These are phyloP conservation scores for Hibiscus syriacus DNA, from an alignment of 345 rosid species.

Conservation along the genomic window DNA sequence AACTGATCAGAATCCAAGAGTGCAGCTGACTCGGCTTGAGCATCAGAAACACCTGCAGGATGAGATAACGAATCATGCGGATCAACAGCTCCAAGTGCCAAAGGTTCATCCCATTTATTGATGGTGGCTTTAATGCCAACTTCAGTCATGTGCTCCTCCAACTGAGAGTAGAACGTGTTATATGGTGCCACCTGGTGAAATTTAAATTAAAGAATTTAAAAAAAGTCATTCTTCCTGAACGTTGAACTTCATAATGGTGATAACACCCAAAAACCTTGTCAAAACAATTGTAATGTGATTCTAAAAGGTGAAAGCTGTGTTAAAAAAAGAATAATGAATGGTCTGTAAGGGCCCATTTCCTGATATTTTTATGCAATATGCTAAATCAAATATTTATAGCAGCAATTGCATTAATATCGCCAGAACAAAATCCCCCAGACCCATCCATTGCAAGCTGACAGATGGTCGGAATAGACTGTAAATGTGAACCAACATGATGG, in stretches of 20 bases:
- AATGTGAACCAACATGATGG: no score
- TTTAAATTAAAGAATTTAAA: not conserved
- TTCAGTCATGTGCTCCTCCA: constrained; percentile 89
- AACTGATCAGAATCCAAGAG: constrained; percentile 84
- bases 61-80: constrained; percentile 93
- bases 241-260: not conserved
- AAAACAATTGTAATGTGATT: not conserved
- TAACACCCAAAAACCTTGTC: not conserved
- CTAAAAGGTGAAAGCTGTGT: not conserved
- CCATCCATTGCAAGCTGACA: no score
- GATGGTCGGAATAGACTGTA: no score
- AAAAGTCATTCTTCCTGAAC: not conserved
- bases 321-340: no score
- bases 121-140: constrained; percentile 69
- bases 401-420: no score
- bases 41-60: constrained; percentile 97
- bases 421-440: no score
- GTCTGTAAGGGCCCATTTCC: no score
- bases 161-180: constrained; percentile 81
- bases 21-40: constrained; percentile 83
- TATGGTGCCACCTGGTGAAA: constrained; percentile 87
- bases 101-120: constrained; percentile 90
- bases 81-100: constrained; percentile 84
- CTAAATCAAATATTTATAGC: no score
- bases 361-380: no score